These are phyloP conservation scores for Gremmenia infestans DNA, from an alignment of 2,329 filamentous ascomycete genomes.

Conservation along the genomic window DNA sequence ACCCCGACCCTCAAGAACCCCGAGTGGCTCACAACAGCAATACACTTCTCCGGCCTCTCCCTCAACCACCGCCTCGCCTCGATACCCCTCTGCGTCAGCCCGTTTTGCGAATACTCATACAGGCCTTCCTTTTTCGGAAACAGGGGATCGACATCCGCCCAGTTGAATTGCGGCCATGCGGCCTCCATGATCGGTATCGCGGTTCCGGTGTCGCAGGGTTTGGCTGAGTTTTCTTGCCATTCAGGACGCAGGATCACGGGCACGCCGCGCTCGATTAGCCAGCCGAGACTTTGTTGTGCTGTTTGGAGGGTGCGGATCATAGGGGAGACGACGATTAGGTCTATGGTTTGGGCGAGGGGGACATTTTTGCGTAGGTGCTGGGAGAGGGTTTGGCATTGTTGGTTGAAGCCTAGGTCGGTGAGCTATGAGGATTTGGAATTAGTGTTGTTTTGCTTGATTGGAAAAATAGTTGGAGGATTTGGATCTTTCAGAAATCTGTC, in stretches of 20 bases:
- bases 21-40: conserved; percentile 30
- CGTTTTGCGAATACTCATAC: conserved; percentile 25
- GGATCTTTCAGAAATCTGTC: too few species aligned
- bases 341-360: conserved; percentile 27
- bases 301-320: conserved; percentile 31
- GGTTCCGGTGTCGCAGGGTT: conserved; percentile 31
- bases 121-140: conserved; percentile 29
- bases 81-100: conserved; percentile 23
- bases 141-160: conserved; percentile 27
- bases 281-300: conserved; percentile 26
- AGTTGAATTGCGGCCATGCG: conserved; percentile 32
- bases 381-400: conserved; percentile 23
- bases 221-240: conserved; percentile 31
- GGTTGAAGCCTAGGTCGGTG: conserved; percentile 21
- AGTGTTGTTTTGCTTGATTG: too few species aligned
- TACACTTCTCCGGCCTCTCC: conserved; percentile 29
- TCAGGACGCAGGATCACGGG: conserved; percentile 27
- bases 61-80: conserved; percentile 26
- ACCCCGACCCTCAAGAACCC: conserved; percentile 28
- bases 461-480: too few species aligned
- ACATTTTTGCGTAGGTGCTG: conserved; percentile 22
- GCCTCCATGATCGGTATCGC: conserved; percentile 21
- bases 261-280: conserved; percentile 28
- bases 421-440: background rate
- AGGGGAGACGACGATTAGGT: conserved; percentile 31